These are phyloP conservation scores for Hemerocallis citrina DNA, from an alignment of 106 monocot genomes.

Conservation along the genomic window DNA sequence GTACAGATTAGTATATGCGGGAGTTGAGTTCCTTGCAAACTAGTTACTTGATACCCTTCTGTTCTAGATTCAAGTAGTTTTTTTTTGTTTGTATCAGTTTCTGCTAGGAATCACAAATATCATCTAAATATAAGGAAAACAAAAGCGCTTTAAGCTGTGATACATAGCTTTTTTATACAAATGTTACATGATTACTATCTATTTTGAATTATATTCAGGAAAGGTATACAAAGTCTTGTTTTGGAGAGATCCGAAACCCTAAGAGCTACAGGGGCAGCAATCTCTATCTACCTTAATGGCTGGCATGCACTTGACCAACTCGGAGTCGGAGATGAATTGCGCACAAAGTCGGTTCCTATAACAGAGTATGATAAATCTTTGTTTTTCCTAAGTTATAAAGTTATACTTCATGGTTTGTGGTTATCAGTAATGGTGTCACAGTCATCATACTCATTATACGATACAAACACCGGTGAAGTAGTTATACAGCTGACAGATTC, in stretches of 20 bases:
- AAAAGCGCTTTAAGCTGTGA: too few species aligned
- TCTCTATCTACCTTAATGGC: conserved; percentile 32
- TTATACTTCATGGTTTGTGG: background rate
- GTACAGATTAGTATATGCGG: too few species aligned
- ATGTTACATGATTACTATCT: too few species aligned
- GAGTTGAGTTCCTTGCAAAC: too few species aligned
- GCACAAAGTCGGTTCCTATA: conserved; percentile 19
- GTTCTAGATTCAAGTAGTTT: too few species aligned
- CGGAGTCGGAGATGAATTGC: conserved; percentile 21
- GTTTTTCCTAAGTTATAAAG: background rate
- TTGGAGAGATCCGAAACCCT: conserved; percentile 27
- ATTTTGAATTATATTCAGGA: conserved; percentile 29
- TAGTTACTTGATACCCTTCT: too few species aligned
- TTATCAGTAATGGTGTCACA: background rate
- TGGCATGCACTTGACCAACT: conserved; percentile 56
- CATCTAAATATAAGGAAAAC: too few species aligned
- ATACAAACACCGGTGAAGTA: too few species aligned
- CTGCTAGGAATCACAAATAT: too few species aligned
- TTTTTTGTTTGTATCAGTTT: too few species aligned
- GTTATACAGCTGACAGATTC: background rate
- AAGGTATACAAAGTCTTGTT: conserved; percentile 35
- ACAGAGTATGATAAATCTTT: conserved; percentile 18
- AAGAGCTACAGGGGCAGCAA: conserved; percentile 19
- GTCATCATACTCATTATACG: background rate
- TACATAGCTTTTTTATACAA: too few species aligned